Conservation (phyloP, 2,329 filamentous ascomycete species). For the Colletotrichum navitas region DNA sequence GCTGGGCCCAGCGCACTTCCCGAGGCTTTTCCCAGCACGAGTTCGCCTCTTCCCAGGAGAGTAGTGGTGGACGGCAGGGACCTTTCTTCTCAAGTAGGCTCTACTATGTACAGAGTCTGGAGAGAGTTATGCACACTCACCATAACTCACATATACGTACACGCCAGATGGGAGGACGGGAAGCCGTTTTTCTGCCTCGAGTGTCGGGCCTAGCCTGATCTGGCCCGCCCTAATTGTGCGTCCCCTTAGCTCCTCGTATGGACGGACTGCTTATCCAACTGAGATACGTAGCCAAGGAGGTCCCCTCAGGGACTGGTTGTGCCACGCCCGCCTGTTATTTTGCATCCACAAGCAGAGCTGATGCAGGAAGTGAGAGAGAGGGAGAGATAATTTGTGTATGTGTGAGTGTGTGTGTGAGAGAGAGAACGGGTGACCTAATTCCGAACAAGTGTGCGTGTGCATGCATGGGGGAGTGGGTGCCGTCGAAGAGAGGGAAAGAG, state of each 20-base stretch:
- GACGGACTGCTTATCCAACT: background rate
- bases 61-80: slow-evolving; percentile 3
- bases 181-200: background rate
- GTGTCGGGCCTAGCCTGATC: background rate
- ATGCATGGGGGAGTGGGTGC: background rate
- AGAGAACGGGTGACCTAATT: background rate
- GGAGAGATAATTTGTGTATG: too few species aligned
- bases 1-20: background rate
- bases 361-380: background rate
- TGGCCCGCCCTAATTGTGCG: background rate
- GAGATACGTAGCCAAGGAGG: background rate
- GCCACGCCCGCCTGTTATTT: background rate
- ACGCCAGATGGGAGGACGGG: slow-evolving; percentile 32
- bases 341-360: background rate
- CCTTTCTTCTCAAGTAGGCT: slow-evolving; percentile 7
- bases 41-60: background rate
- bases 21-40: slow-evolving; percentile 26
- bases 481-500: background rate
- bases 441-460: background rate
- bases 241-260: background rate
- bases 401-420: too few species aligned
- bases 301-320: background rate
- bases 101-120: background rate
- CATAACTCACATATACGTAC: background rate
- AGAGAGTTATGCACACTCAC: slow-evolving; percentile 7